Evolutionary conservation across 768 basidiomycete genomes (phyloP).

Genomic region (Lactarius tabidus): DNA sequence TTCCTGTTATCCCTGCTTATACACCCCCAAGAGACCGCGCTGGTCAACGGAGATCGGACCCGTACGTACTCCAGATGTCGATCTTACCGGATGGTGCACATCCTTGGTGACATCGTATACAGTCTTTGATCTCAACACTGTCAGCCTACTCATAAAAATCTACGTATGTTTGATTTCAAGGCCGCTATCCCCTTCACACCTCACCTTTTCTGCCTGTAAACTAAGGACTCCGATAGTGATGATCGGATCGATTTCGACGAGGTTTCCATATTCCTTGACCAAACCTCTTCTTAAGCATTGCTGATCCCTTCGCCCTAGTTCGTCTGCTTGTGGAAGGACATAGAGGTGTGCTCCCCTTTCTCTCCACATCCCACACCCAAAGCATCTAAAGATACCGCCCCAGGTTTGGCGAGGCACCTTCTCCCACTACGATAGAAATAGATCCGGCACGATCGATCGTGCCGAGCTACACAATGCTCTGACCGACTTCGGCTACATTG

Average conservation of each 20-base stretch:
- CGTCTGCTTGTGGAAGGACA: slow-evolving; percentile 74
- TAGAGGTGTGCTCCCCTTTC: slow-evolving; percentile 45
- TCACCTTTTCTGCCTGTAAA: not conserved
- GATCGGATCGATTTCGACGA: slow-evolving; percentile 81
- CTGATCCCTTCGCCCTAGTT: slow-evolving; percentile 41
- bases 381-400: not conserved
- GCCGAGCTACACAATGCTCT: slow-evolving; percentile 66
- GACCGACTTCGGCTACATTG: slow-evolving; percentile 70
- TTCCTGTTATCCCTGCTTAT: slow-evolving; percentile 27
- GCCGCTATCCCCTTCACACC: not conserved
- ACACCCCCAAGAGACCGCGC: slow-evolving; percentile 38
- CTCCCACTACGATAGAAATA: slow-evolving; percentile 79
- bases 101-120: not conserved
- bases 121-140: slow-evolving; percentile 85
- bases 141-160: slow-evolving; percentile 78
- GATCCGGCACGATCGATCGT: slow-evolving; percentile 72
- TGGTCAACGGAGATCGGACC: slow-evolving; percentile 68
- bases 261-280: slow-evolving; percentile 36
- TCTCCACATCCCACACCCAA: not conserved
- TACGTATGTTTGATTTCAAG: slow-evolving; percentile 48
- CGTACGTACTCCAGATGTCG: slow-evolving; percentile 44
- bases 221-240: slow-evolving; percentile 69
- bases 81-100: not conserved
- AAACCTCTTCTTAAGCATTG: slow-evolving; percentile 2
- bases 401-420: slow-evolving; percentile 84